Conservation (phyloP, 2,329 filamentous ascomycete species). For the Alternaria tenuissima region DNA sequence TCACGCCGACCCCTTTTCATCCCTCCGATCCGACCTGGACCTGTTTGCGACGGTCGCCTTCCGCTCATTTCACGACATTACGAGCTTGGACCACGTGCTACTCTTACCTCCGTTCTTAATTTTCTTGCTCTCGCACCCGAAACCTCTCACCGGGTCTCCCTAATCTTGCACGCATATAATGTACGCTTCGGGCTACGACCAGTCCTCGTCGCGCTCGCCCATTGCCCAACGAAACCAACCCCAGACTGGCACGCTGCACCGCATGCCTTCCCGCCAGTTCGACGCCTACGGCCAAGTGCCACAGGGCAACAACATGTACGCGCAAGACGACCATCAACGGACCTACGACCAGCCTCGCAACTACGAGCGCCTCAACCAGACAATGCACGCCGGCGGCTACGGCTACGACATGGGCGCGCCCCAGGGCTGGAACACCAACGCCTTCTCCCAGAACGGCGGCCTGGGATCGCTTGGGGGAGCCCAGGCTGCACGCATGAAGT, state of each 20-base stretch:
- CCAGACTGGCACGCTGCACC: constrained; percentile 65
- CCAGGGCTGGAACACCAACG: constrained; percentile 83
- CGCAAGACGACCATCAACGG: constrained; percentile 69
- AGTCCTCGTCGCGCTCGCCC: constrained; percentile 70
- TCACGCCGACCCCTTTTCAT: constrained; percentile 26
- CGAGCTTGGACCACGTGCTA: constrained; percentile 22
- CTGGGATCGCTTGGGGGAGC: constrained; percentile 67
- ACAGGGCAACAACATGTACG: constrained; percentile 70
- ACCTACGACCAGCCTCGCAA: constrained; percentile 60
- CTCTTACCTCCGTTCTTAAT: constrained; percentile 35
- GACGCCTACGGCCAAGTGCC: constrained; percentile 75
- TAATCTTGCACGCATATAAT: constrained; percentile 36
- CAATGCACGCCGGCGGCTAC: constrained; percentile 67
- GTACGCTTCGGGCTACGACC: constrained; percentile 49
- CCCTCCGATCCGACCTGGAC: constrained; percentile 11
- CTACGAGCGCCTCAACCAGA: constrained; percentile 67
- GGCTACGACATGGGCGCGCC: constrained; percentile 72
- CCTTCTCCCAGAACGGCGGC: constrained; percentile 71
- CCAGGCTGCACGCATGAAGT: constrained; percentile 63
- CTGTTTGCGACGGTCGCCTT: constrained; percentile 18
- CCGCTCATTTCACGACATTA: constrained; percentile 27
- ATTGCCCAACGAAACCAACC: constrained; percentile 73
- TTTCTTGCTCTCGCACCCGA: constrained; percentile 28
- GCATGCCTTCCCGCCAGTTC: constrained; percentile 79
- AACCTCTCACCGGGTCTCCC: constrained; percentile 17